phyloP scores from a whole-genome alignment of 345 rosid species.

The Ceriops tagal region DNA sequence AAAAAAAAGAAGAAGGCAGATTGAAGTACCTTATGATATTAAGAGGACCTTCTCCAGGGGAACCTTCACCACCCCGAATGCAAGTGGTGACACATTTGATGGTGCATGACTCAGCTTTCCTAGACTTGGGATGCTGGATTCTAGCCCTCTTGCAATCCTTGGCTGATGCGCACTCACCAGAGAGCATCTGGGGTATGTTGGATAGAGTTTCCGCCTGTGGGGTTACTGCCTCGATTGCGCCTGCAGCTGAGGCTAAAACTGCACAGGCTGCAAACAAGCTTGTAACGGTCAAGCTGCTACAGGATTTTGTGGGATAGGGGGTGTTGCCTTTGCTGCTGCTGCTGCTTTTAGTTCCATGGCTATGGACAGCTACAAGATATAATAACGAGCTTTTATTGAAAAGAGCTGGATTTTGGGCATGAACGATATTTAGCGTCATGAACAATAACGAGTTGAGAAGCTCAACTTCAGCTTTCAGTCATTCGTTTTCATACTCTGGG shows the following conservation, averaged over 20 bases:
- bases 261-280: constrained; percentile 38
- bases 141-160: constrained; percentile 74
- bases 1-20: neutral
- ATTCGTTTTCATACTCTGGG: no score
- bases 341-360: neutral
- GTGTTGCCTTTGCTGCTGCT: neutral
- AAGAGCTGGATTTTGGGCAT: constrained; percentile 15
- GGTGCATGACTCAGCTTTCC: constrained; percentile 83
- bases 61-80: constrained; percentile 74
- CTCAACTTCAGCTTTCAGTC: no score
- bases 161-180: constrained; percentile 45
- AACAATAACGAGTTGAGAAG: no score
- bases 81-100: constrained; percentile 76
- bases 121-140: constrained; percentile 77
- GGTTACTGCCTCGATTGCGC: constrained; percentile 21
- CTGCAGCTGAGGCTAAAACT: constrained; percentile 22
- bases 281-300: constrained; percentile 7
- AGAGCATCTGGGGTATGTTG: constrained; percentile 73
- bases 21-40: constrained; percentile 58
- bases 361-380: neutral
- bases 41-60: constrained; percentile 81
- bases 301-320: neutral
- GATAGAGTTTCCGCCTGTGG: constrained; percentile 46
- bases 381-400: neutral
- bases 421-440: constrained; percentile 4